Conservation (phyloP, 2,329 filamentous ascomycete species). For the Dendryphion nanum region DNA sequence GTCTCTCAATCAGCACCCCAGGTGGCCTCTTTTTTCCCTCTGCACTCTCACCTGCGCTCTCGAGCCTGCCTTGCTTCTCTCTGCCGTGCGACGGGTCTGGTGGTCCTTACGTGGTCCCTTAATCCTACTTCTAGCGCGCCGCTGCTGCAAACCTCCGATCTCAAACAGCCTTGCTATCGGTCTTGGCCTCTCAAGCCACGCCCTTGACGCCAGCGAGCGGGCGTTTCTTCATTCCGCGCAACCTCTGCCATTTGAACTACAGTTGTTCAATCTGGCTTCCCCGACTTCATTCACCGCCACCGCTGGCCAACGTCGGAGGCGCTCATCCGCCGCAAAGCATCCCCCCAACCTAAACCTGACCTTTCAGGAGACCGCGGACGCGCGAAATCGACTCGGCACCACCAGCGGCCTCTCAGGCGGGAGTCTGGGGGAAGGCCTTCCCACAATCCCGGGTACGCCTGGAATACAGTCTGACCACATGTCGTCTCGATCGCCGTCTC, state of each 20-base stretch:
- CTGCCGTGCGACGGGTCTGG: slow-evolving; percentile 6
- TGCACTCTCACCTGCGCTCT: background rate
- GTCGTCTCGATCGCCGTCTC: slow-evolving; percentile 88
- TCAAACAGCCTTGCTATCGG: slow-evolving; percentile 14
- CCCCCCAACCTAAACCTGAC: slow-evolving; percentile 31
- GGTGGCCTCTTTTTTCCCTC: slow-evolving; percentile 21
- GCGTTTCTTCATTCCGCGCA: slow-evolving; percentile 22
- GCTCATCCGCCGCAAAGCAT: slow-evolving; percentile 39
- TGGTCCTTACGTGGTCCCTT: too few relatives aligned
- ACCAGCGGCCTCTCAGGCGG: slow-evolving; percentile 33
- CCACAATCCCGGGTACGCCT: slow-evolving; percentile 39
- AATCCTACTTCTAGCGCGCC: too few relatives aligned
- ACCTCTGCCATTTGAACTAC: slow-evolving; percentile 18
- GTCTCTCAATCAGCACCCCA: slow-evolving; percentile 10
- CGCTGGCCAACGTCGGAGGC: slow-evolving; percentile 40
- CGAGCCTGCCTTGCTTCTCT: slow-evolving; percentile 15
- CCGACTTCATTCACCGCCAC: slow-evolving; percentile 36
- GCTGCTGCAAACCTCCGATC: too few relatives aligned
- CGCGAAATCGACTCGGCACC: slow-evolving; percentile 27
- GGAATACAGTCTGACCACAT: slow-evolving; percentile 49
- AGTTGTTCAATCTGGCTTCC: slow-evolving; percentile 39
- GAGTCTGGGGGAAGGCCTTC: slow-evolving; percentile 32
- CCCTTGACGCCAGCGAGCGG: slow-evolving; percentile 13
- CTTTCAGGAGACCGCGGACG: slow-evolving; percentile 19
- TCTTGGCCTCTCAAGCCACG: slow-evolving; percentile 20